Conservation (phyloP, 495 filamentous ascomycete species). For the Penicillium ucsense region DNA sequence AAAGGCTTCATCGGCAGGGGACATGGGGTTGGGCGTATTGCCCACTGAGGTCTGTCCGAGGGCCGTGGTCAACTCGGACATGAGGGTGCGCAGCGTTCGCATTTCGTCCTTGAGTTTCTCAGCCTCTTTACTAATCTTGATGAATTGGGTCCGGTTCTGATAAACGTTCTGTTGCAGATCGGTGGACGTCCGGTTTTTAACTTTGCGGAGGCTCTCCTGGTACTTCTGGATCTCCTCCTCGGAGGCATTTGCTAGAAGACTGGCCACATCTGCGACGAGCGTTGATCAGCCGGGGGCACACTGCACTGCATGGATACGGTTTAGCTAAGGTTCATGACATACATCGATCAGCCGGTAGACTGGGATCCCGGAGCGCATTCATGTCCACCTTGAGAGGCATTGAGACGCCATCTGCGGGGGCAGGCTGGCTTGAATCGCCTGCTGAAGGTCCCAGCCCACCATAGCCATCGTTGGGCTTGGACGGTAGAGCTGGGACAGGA, state of each 20-base stretch:
- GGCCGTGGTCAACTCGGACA: slow-evolving; percentile 78
- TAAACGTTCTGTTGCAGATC: slow-evolving; percentile 95
- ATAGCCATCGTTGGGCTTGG: slow-evolving; percentile 41
- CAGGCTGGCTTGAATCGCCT: slow-evolving; percentile 38
- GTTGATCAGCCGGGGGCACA: neutral
- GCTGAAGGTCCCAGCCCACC: slow-evolving; percentile 31
- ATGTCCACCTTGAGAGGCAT: slow-evolving; percentile 49
- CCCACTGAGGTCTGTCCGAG: slow-evolving; percentile 57
- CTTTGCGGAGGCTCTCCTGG: slow-evolving; percentile 61
- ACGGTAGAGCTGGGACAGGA: slow-evolving; percentile 52
- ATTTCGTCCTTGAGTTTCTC: slow-evolving; percentile 97
- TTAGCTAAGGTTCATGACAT: slow-evolving; percentile 4
- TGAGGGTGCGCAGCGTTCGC: slow-evolving; percentile 75
- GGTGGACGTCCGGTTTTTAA: slow-evolving; percentile 72
- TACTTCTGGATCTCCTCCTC: slow-evolving; percentile 87
- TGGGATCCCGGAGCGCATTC: slow-evolving; percentile 69
- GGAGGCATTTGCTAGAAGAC: slow-evolving; percentile 78
- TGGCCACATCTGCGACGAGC: slow-evolving; percentile 54
- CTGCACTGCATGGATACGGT: too few relatives aligned
- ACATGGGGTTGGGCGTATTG: slow-evolving; percentile 33
- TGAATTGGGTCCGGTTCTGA: slow-evolving; percentile 96
- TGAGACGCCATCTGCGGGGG: slow-evolving; percentile 23
- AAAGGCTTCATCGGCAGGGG: slow-evolving; percentile 37
- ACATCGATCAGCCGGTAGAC: slow-evolving; percentile 58
- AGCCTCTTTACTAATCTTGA: slow-evolving; percentile 97